phyloP scores from a whole-genome alignment of 2,329 filamentous ascomycete genomes.

The Epichloe hybrida region DNA sequence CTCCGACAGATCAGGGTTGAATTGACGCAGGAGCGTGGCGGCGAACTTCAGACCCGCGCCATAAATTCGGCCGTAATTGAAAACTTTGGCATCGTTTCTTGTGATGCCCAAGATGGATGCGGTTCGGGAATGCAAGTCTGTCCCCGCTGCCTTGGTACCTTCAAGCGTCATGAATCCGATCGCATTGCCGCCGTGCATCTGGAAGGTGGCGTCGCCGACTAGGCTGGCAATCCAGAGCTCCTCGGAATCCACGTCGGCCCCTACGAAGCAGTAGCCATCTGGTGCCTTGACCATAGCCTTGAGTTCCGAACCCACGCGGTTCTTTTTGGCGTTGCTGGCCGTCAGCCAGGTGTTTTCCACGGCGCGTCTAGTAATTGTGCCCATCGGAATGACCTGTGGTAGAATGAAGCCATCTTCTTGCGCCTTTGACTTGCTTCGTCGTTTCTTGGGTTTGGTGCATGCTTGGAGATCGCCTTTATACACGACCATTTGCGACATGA shows the following conservation, averaged over 20 bases:
- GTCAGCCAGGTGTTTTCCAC: slow-evolving; percentile 99
- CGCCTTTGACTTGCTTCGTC: slow-evolving; percentile 7
- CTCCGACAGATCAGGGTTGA: slow-evolving; percentile 77
- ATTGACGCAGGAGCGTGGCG: slow-evolving; percentile 76
- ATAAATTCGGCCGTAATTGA: slow-evolving; percentile 98
- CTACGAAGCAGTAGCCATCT: slow-evolving; percentile 82
- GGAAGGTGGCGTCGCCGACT: slow-evolving; percentile 87
- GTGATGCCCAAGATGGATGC: slow-evolving; percentile 87
- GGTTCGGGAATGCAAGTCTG: slow-evolving; percentile 87
- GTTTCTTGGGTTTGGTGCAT: neutral
- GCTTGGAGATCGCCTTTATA: slow-evolving; percentile 51
- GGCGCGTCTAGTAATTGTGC: slow-evolving; percentile 83
- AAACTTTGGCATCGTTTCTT: slow-evolving; percentile 89
- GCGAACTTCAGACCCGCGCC: slow-evolving; percentile 95
- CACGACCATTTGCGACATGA: slow-evolving; percentile 90
- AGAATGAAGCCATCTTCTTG: slow-evolving; percentile 60
- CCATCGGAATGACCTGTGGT: slow-evolving; percentile 95
- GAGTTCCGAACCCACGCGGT: slow-evolving; percentile 88
- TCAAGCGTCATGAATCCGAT: slow-evolving; percentile 99
- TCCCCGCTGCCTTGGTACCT: slow-evolving; percentile 85
- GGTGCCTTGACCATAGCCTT: slow-evolving; percentile 95
- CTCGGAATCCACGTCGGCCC: slow-evolving; percentile 92
- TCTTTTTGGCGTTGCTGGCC: slow-evolving; percentile 91
- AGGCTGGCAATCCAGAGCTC: slow-evolving; percentile 97
- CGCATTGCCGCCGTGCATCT: slow-evolving; percentile 88